Conservation (phyloP, 352 stramenopile species). For the Phytophthora multivora region DNA sequence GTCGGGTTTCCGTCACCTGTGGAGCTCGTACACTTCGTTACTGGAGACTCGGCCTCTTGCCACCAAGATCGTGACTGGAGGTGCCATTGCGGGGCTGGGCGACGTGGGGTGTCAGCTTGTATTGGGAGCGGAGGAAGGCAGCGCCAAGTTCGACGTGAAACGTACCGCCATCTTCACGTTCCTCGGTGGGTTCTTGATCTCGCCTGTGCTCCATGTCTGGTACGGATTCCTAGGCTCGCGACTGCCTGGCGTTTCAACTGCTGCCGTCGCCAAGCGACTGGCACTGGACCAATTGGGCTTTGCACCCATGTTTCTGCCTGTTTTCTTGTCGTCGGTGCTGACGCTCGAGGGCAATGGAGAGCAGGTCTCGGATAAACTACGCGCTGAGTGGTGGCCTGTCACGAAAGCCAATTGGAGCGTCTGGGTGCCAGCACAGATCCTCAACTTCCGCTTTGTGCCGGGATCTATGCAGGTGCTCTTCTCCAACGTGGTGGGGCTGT, state of each 20-base stretch:
- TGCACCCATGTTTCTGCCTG: slow-evolving; percentile 67
- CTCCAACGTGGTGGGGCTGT: slow-evolving; percentile 77
- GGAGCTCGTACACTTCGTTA: slow-evolving; percentile 58
- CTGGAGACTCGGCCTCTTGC: slow-evolving; percentile 60
- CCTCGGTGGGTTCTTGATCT: slow-evolving; percentile 66
- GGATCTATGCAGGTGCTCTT: slow-evolving; percentile 83
- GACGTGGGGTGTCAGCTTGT: slow-evolving; percentile 77
- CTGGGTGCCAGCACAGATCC: slow-evolving; percentile 79
- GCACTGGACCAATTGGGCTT: slow-evolving; percentile 83
- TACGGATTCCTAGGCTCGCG: slow-evolving; percentile 62
- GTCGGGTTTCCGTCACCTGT: slow-evolving; percentile 33
- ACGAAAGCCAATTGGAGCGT: slow-evolving; percentile 82
- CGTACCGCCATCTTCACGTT: slow-evolving; percentile 71
- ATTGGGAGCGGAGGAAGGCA: slow-evolving; percentile 32
- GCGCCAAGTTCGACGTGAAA: slow-evolving; percentile 42
- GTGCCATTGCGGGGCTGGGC: slow-evolving; percentile 62
- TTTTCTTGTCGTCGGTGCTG: slow-evolving; percentile 77
- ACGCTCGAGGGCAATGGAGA: slow-evolving; percentile 60
- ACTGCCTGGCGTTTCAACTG: slow-evolving; percentile 40
- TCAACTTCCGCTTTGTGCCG: slow-evolving; percentile 85
- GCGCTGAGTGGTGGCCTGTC: slow-evolving; percentile 75
- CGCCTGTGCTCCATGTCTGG: slow-evolving; percentile 81
- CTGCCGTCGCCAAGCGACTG: slow-evolving; percentile 65
- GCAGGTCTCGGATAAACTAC: slow-evolving; percentile 68
- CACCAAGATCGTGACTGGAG: slow-evolving; percentile 74